Conservation (phyloP, 306 rosid species). For the Begonia masoniana region DNA sequence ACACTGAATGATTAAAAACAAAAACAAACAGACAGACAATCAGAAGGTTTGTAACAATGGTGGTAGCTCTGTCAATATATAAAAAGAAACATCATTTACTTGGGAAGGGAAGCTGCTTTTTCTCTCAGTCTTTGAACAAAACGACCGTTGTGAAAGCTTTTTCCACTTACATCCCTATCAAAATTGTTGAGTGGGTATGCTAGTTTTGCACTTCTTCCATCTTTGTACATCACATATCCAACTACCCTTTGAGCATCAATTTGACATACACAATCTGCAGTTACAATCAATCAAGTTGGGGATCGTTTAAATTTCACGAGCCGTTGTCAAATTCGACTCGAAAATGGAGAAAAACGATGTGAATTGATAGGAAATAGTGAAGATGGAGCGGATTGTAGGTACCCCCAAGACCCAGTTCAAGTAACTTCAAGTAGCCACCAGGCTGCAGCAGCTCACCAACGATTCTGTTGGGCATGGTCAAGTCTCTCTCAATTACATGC, state of each 20-base stretch:
- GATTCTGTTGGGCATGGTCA: slow-evolving; percentile 13
- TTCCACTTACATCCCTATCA: slow-evolving; percentile 32
- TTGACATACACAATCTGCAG: slow-evolving; percentile 7
- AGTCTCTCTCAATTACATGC: slow-evolving; percentile 46
- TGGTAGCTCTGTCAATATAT: not conserved
- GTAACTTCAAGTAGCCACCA: slow-evolving; percentile 14
- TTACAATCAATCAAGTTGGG: not conserved
- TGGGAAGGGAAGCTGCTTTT: slow-evolving; percentile 33
- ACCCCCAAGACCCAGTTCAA: slow-evolving; percentile 17
- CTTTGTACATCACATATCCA: slow-evolving; percentile 29
- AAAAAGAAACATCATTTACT: slow-evolving; percentile 12
- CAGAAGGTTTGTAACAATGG: not conserved
- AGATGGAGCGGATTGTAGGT: not conserved
- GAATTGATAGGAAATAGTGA: not conserved
- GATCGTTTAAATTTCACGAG: not conserved
- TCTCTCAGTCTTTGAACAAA: slow-evolving; percentile 42
- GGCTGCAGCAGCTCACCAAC: slow-evolving; percentile 12
- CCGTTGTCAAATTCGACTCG: too few species aligned
- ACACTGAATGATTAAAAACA: slow-evolving; percentile 1
- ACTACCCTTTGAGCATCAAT: slow-evolving; percentile 15
- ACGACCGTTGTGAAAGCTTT: slow-evolving; percentile 46
- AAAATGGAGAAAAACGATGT: not conserved
- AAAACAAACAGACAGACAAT: not conserved
- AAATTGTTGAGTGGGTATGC: slow-evolving; percentile 36
- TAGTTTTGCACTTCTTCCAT: slow-evolving; percentile 29